Conservation (phyloP, 352 stramenopile genomes). For the Phytophthora constricta region DNA sequence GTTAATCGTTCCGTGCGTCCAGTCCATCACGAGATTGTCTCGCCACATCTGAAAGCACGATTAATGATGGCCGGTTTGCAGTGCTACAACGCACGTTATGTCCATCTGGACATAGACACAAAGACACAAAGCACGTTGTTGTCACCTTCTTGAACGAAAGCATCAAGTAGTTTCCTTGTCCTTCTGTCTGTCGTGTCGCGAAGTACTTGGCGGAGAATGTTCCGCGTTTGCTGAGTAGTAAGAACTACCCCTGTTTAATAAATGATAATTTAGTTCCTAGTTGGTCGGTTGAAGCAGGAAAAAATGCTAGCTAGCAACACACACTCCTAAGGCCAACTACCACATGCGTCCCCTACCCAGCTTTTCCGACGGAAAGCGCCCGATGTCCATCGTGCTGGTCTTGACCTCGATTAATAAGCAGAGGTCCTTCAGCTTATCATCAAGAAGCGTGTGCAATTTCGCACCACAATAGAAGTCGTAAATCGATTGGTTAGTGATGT, state of each 20-base stretch:
- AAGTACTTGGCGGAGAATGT: background rate
- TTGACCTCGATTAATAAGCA: background rate
- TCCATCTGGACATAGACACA: background rate
- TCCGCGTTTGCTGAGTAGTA: background rate
- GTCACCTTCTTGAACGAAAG: background rate
- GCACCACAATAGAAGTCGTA: background rate
- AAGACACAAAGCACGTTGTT: background rate
- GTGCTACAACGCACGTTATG: background rate
- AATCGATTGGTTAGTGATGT: background rate
- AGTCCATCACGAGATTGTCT: background rate
- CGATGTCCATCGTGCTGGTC: background rate
- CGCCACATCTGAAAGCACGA: background rate
- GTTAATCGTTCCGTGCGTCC: background rate
- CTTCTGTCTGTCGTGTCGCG: background rate
- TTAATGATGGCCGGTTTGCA: too few relatives aligned
- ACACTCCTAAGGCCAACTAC: background rate
- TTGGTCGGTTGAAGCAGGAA: background rate
- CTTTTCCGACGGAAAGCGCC: background rate
- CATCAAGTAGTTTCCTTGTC: background rate
- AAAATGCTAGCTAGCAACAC: too few relatives aligned
- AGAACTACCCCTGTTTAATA: background rate
- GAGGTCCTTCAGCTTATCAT: background rate
- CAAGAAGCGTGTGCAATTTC: background rate
- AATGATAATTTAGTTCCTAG: background rate
- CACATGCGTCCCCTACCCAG: background rate